phyloP scores from a whole-genome alignment of 768 basidiomycete species.

The Pisolithus albus region DNA sequence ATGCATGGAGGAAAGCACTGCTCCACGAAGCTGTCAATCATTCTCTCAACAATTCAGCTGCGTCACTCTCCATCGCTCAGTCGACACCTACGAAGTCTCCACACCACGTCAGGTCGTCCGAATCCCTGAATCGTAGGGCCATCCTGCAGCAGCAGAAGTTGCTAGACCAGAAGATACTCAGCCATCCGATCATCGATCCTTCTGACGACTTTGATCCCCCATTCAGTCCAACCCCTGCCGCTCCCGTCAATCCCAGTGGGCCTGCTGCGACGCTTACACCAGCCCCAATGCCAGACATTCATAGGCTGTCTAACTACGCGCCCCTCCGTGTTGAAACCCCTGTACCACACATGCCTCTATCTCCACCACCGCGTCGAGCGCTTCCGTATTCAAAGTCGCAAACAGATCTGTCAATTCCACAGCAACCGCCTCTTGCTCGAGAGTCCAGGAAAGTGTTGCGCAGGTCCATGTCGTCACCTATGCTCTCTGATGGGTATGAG shows the following conservation, averaged over 20 bases:
- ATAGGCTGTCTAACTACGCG: slow-evolving; percentile 35
- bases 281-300: slow-evolving; percentile 27
- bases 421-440: slow-evolving; percentile 3
- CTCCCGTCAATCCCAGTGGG: slow-evolving; percentile 5
- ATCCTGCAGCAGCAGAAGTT: slow-evolving; percentile 20
- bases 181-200: slow-evolving; percentile 31
- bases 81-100: slow-evolving; percentile 34
- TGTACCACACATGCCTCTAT: slow-evolving; percentile 52
- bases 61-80: slow-evolving; percentile 20
- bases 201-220: slow-evolving; percentile 27
- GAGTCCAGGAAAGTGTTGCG: slow-evolving; percentile 30
- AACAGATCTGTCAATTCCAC: slow-evolving; percentile 35
- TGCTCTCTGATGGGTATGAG: slow-evolving; percentile 40
- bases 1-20: slow-evolving; percentile 70
- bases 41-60: slow-evolving; percentile 51
- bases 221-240: slow-evolving; percentile 7
- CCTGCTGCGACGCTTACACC: slow-evolving; percentile 12
- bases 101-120: slow-evolving; percentile 15
- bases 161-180: slow-evolving; percentile 41
- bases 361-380: slow-evolving; percentile 56
- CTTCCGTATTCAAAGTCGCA: slow-evolving; percentile 53
- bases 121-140: slow-evolving; percentile 17
- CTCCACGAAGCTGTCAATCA: slow-evolving; percentile 74
- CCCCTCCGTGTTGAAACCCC: slow-evolving; percentile 63
- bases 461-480: slow-evolving; percentile 48